Conservation (phyloP, 2,329 filamentous ascomycete species). For the Tolypocladium nubicola region DNA sequence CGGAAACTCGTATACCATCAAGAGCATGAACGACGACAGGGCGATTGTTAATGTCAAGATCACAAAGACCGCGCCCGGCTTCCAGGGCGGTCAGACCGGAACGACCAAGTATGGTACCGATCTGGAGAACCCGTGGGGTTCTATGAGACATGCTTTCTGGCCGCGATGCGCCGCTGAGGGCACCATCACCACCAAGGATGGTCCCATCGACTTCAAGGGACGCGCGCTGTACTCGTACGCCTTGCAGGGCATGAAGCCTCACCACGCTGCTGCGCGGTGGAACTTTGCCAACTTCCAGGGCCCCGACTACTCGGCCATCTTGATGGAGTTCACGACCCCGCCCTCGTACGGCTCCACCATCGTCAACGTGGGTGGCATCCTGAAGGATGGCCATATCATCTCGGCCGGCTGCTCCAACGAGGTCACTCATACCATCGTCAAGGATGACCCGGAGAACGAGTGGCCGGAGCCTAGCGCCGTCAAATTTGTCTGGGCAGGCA, state of each 20-base stretch:
- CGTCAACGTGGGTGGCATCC: slow-evolving; percentile 75
- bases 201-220: slow-evolving; percentile 73
- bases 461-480: slow-evolving; percentile 80
- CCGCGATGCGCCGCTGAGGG: slow-evolving; percentile 75
- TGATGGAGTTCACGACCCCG: slow-evolving; percentile 96
- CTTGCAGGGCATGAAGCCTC: slow-evolving; percentile 97
- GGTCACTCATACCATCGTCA: slow-evolving; percentile 58
- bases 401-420: slow-evolving; percentile 56
- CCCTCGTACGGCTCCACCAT: slow-evolving; percentile 80
- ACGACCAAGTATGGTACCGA: slow-evolving; percentile 82
- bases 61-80: slow-evolving; percentile 65
- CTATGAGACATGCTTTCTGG: slow-evolving; percentile 91
- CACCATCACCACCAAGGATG: slow-evolving; percentile 71
- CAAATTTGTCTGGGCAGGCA: slow-evolving; percentile 70
- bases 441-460: slow-evolving; percentile 65
- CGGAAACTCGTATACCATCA: slow-evolving; percentile 74
- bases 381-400: slow-evolving; percentile 71
- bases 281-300: slow-evolving; percentile 91
- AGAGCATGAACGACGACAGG: slow-evolving; percentile 73
- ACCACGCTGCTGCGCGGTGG: slow-evolving; percentile 87
- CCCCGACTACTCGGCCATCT: slow-evolving; percentile 70
- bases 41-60: slow-evolving; percentile 81
- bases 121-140: slow-evolving; percentile 75
- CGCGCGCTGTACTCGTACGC: slow-evolving; percentile 73
- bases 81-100: slow-evolving; percentile 75